These are phyloP conservation scores for Leccinum colubrinum DNA, from an alignment of 1,284 basidiomycete species.

Conservation along the genomic window DNA sequence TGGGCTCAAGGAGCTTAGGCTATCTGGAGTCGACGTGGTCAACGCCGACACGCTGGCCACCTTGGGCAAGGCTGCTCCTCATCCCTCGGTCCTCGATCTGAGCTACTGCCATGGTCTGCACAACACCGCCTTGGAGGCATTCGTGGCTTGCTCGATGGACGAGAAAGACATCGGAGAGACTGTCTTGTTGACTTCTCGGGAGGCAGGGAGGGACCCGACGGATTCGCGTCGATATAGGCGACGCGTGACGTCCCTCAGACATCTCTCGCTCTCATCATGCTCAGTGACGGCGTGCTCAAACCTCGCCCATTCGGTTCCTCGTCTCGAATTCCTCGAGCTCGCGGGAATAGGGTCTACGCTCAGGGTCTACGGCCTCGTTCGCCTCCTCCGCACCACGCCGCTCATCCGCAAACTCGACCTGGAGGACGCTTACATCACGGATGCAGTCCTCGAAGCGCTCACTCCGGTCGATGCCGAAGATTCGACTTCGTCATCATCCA, in stretches of 20 bases:
- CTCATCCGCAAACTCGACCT: conserved; percentile 77
- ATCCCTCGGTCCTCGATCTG: conserved; percentile 80
- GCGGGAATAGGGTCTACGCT: conserved; percentile 73
- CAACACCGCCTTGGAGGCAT: conserved; percentile 72
- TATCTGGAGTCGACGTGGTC: conserved; percentile 49
- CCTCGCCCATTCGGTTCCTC: conserved; percentile 70
- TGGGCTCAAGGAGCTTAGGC: conserved; percentile 47
- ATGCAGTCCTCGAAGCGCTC: conserved; percentile 64
- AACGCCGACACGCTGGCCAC: conserved; percentile 57
- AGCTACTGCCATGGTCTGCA: conserved; percentile 69
- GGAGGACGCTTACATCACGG: conserved; percentile 82
- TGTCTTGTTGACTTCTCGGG: conserved; percentile 55
- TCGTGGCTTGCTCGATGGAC: conserved; percentile 47
- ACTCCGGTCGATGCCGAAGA: conserved; percentile 43
- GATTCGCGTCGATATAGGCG: conserved; percentile 50
- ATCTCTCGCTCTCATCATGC: conserved; percentile 70
- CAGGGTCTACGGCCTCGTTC: conserved; percentile 69
- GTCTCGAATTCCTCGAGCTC: conserved; percentile 80
- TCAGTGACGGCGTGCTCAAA: conserved; percentile 54
- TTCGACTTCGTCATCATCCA: conserved; percentile 1
- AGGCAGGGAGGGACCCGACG: conserved; percentile 60
- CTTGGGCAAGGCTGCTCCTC: conserved; percentile 64
- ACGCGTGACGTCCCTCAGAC: conserved; percentile 57
- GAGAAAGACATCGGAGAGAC: conserved; percentile 36
- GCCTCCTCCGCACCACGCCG: conserved; percentile 69